Evolutionary conservation across 2,329 filamentous ascomycete species (phyloP), one percentile per base, ranked within the genome.

Genomic region (Xylariaceae sp.): DNA sequence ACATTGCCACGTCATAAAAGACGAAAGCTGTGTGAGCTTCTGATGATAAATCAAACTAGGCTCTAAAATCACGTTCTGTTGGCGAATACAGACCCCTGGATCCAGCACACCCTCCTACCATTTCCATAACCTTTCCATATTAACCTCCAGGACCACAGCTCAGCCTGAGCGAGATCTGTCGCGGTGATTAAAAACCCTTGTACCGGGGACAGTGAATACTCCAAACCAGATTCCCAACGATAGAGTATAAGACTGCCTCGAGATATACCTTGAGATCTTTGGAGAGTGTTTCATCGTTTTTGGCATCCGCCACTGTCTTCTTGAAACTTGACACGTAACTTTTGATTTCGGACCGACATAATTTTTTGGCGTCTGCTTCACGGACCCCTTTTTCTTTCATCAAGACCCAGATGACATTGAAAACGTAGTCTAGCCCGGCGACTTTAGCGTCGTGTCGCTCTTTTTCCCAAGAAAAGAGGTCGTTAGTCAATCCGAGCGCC

Each of bases 401-500:
- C 27, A 71, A 54, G 22, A 72, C 66, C 65, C 64, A 71, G 22
- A 73, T 56, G 2, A 66, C 67, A 45, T 74, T 74, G 44, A 67
- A 57, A 2, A 71, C 67, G 47, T 68, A 50, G 35, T 54, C 44
- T 14, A 60, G 52, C 3, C 60, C 62, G 4, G 42, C 45, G 11
- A 18, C 7, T 35, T 50, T 39, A 9, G 68, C 67, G 4, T 60
- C 68, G 14, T 65, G 51, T 14, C 47, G 52, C 47, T 71, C 66
- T 42, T 70, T 70, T 15, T 65, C 55, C 58, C 60, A 71, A 0
- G 70, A 73, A 46, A 62, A 71, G 10, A 74, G 56, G 53, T 73
- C 70, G 44, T 73, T 73, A 9, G 59, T 62, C 9, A 73, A 60
- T 5, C 60, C 59, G 12, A 65, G 42, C n/a, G 62, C 62, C 10